Conservation (phyloP, 2,329 filamentous ascomycete genomes). For the Thielaviopsis ethacetica region DNA sequence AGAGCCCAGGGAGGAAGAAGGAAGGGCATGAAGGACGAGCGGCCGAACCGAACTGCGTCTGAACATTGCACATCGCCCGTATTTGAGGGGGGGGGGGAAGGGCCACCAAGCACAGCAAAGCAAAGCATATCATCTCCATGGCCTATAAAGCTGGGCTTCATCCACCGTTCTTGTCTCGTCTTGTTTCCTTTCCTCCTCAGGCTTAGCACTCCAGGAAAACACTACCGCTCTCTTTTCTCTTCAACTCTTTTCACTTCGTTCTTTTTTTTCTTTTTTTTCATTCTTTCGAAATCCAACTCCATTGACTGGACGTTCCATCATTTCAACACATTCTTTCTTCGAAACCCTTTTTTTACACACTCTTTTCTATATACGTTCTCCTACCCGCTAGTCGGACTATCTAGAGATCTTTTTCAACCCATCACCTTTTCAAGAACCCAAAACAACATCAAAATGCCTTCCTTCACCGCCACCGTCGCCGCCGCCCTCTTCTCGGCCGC, state of each 20-base stretch:
- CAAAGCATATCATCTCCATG: too few relatives aligned
- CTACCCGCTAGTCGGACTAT: not conserved
- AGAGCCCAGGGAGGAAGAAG: too few relatives aligned
- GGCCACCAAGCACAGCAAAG: not conserved
- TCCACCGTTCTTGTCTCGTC: not conserved
- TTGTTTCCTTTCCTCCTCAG: not conserved
- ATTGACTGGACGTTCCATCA: constrained; percentile 8
- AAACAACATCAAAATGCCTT: constrained; percentile 14
- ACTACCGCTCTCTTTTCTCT: not conserved
- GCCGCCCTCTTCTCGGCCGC: constrained; percentile 12
- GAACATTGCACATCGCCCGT: not conserved
- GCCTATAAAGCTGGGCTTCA: not conserved
- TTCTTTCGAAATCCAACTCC: not conserved
- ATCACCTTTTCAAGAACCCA: not conserved
- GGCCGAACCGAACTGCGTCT: too few relatives aligned
- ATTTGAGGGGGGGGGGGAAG: too few relatives aligned
- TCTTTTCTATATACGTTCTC: not conserved
- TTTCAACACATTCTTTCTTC: constrained; percentile 1
- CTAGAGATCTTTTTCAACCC: too few relatives aligned
- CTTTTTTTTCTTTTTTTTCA: not conserved
- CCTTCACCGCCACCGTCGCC: constrained; percentile 12
- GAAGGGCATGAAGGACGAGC: too few relatives aligned
- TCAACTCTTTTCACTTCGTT: not conserved
- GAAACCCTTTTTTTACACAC: not conserved
- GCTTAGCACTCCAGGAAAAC: constrained; percentile 6